Evolutionary conservation across 306 rosid genomes (phyloP).

Genomic region (Dalbergia oliveri): DNA sequence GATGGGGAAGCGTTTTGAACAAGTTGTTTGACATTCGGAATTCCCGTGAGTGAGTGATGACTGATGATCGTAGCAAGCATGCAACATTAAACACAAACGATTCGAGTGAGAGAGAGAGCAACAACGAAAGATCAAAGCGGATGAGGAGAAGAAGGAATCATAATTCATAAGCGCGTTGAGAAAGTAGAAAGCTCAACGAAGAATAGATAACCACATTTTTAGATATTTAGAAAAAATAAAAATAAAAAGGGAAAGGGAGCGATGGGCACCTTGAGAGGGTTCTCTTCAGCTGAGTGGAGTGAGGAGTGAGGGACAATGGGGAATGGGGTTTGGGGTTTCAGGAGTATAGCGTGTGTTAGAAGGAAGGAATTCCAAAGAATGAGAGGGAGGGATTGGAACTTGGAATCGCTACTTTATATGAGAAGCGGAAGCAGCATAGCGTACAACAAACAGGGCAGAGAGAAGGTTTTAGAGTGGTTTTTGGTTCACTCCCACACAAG

Average conservation of each 20-base stretch:
- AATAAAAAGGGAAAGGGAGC: background rate
- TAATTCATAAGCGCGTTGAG: constrained; percentile 12
- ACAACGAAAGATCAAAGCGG: background rate
- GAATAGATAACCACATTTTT: background rate
- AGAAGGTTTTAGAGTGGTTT: constrained; percentile 13
- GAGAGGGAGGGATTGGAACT: background rate
- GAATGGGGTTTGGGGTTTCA: background rate
- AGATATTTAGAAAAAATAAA: background rate
- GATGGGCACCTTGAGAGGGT: constrained; percentile 12
- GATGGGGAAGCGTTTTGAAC: background rate
- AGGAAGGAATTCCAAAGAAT: background rate
- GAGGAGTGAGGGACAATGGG: background rate
- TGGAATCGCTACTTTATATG: no score
- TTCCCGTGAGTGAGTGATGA: no score
- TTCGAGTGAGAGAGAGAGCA: background rate
- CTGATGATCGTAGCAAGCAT: background rate
- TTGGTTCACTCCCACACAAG: background rate
- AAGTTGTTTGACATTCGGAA: background rate
- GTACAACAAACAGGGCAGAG: background rate
- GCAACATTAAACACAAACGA: background rate
- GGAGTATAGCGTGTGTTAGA: no score
- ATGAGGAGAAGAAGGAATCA: constrained; percentile 4
- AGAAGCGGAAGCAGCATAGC: background rate
- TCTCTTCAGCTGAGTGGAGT: background rate
- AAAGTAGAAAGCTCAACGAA: background rate